A percentile compares a stretch with the other conserved stretches of the same genome.
Evolutionary conservation across 2,329 filamentous ascomycete species (phyloP).

Genomic region (Colletotrichum horii): DNA sequence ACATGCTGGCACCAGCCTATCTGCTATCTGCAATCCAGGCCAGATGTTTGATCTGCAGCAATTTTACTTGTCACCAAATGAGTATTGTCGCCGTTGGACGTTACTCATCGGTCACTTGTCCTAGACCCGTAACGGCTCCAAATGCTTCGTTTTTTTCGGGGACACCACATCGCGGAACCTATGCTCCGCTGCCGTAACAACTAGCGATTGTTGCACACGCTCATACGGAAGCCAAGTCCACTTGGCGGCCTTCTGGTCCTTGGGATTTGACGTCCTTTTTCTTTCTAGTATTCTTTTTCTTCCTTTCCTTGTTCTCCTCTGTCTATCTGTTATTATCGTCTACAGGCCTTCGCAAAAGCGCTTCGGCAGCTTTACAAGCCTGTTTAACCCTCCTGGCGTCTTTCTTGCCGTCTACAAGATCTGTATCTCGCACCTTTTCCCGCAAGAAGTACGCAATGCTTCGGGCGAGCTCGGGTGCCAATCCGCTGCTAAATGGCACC

Average conservation of each 20-base stretch:
- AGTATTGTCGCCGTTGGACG: background rate
- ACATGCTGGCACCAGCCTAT: background rate
- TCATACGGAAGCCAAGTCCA: background rate
- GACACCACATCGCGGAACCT: background rate
- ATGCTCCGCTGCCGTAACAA: background rate
- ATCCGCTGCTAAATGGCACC: background rate
- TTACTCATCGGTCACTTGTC: background rate
- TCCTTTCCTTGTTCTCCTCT: background rate
- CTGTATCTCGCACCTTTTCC: constrained; percentile 73
- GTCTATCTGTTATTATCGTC: background rate
- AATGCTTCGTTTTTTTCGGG: background rate
- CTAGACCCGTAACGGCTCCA: background rate
- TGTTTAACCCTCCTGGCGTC: constrained; percentile 53
- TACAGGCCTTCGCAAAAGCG: constrained; percentile 34
- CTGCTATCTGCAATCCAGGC: background rate
- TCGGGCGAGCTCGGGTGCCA: constrained; percentile 69
- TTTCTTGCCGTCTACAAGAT: constrained; percentile 54
- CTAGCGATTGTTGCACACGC: background rate
- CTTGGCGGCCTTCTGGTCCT: background rate
- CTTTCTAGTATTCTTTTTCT: background rate
- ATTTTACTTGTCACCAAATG: background rate
- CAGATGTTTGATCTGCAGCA: background rate
- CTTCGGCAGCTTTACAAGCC: constrained; percentile 49
- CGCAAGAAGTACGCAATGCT: constrained; percentile 82
- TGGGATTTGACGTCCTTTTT: background rate